Conservation (phyloP, 257 asterid genomes). For the Solanum sitiens region DNA sequence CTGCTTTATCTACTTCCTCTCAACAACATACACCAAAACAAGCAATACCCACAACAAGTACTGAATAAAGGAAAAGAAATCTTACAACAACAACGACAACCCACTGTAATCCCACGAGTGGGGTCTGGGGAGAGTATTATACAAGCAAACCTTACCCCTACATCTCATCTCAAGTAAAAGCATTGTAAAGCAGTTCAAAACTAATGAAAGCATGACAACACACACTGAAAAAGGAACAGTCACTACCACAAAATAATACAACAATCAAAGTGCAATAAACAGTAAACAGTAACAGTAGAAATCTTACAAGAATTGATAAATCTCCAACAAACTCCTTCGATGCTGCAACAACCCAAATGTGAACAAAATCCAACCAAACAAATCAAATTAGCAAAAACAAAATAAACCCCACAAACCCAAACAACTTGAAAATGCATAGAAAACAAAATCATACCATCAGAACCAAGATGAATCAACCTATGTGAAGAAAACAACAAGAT, state of each 20-base stretch:
- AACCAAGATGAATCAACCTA: slow-evolving; percentile 42
- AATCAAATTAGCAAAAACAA: not conserved
- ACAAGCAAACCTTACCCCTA: not conserved
- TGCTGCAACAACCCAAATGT: slow-evolving; percentile 34
- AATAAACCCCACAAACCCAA: not conserved
- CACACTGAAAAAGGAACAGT: not conserved
- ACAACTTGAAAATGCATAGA: not conserved
- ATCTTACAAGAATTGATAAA: slow-evolving; percentile 34
- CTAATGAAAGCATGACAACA: not conserved
- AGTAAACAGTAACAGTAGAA: not conserved
- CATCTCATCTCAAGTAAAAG: not conserved
- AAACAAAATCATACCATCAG: slow-evolving; percentile 34
- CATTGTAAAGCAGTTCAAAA: not conserved
- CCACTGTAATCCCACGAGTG: not conserved
- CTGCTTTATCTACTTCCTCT: not conserved
- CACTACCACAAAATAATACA: not conserved
- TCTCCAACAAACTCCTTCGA: slow-evolving; percentile 54
- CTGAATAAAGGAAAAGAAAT: not conserved
- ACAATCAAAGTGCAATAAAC: not conserved
- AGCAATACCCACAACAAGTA: not conserved
- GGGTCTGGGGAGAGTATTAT: not conserved
- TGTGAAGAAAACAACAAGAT: slow-evolving; percentile 40
- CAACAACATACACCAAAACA: not conserved
- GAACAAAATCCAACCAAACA: not conserved
- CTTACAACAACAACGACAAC: not conserved